Evolutionary conservation across 345 rosid species (phyloP), one percentile per base, ranked within the genome.

Genomic region (Arabis hirsuta): DNA sequence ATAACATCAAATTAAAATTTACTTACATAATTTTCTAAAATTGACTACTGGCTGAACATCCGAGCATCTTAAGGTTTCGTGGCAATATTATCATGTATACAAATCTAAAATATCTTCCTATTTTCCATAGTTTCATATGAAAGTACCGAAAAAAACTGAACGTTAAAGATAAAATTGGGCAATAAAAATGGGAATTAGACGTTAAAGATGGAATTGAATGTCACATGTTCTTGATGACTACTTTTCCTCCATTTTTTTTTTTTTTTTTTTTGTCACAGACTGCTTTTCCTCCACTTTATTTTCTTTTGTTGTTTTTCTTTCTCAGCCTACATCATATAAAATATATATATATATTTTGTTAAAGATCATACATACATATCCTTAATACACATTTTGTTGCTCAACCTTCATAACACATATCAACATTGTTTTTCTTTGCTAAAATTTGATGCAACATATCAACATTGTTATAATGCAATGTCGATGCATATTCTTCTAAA

Each of bases 171-270:
- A 43, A 67, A 54, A 12, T 29, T 12, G 6, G 62, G 72, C 44
- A 29, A 12, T 3, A 55, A 55, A 55, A 2, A 42, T 4, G 20
- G 20, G 38, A 43, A 56, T 22, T 56, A 46, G 64, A 46, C 55
- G 64, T 69, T 32, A 67, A 55, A 67, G 62, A 67, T 41, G 12
- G 54, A 34, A 32, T 55, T 19, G 38, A 29, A 24, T 55, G 54
- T 55, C 54, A 67, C 72, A 67, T 55, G 43, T 43, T 43, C 7
- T 29, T 54, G 31, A 43, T 67, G 53, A 67, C 4, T 41, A 3
- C 42, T 52, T 31, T 54, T 42, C 19, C 41, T 52, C 39, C 0
- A 27, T 3, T 27, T 27, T 27, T 27, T 27, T 55, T 16, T 16
- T 16, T 16, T 16, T 16, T 16, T 16, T 16, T 16, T 16, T 16